Evolutionary conservation across 2,329 filamentous ascomycete species (phyloP), one percentile per base, ranked within the genome.

Genomic region (Aspergillus hortae): DNA sequence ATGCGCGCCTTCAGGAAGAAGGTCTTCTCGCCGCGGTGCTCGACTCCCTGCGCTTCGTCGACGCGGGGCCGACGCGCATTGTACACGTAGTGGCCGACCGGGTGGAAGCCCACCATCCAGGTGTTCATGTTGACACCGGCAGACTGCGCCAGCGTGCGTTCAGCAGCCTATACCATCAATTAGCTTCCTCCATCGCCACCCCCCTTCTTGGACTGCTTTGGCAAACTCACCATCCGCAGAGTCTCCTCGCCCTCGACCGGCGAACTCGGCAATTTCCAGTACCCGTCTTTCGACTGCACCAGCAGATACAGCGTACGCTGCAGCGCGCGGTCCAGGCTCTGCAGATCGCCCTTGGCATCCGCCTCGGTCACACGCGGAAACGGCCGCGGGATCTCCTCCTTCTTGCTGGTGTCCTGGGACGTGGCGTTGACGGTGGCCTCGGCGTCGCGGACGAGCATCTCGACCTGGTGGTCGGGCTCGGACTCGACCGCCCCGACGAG

Each of bases 1-100:
- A 99, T 97, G 57, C 94, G 84, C 46, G 85, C 89, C 80, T 97
- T 97, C 79, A 97, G 84, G 80, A 95, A 96, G 74, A 99, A 99
- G 2, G 86, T 86, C 80, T 96, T 96, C 66, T 88, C 82, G 49
- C 89, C 90, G 51, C 80, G 74, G 50, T 80, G 72, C 59, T 77
- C 52, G 52, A 57, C 63, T 52, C 56, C 65, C 44, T 55, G 56
- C 15, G 67, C 64, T 52, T 65, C 70, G 69, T 66, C 79, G 74
- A 61, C 72, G 67, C 61, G 71, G 68, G 66, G 77, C 62, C 63
- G 70, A 60, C 61, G 80, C 79, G 78, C 80, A 56, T 83, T 75
- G 55, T 76, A 76, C 60, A 89, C 79, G 65, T 88, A 75, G 74
- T 96, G 88, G 23, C 92, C 92, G 53, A 96, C 82, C 10, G 94